A percentile compares a stretch with the other conserved stretches of the same genome.
These are phyloP conservation scores for Ophiosphaerella korrae DNA, from an alignment of 2,329 filamentous ascomycete genomes.

Conservation along the genomic window DNA sequence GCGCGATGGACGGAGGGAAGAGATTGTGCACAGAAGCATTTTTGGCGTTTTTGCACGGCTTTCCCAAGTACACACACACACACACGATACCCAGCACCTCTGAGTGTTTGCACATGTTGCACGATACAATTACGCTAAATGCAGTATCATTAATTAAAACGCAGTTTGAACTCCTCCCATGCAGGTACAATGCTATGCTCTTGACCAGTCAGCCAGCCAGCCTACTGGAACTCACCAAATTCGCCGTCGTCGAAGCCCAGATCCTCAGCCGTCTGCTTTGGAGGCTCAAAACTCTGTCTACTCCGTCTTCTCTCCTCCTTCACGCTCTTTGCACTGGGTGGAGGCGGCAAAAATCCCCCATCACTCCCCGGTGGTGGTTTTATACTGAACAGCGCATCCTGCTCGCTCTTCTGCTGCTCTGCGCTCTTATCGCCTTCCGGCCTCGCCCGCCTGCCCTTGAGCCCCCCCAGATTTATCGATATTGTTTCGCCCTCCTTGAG, in stretches of 20 bases:
- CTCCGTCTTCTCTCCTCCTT: slow-evolving; percentile 64
- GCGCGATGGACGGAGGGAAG: not conserved
- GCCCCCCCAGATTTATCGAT: slow-evolving; percentile 73
- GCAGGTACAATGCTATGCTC: slow-evolving; percentile 19
- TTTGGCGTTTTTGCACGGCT: slow-evolving; percentile 5
- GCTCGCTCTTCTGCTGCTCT: slow-evolving; percentile 45
- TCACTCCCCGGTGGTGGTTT: slow-evolving; percentile 66
- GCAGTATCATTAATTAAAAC: not conserved
- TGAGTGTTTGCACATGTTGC: not conserved
- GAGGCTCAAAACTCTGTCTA: slow-evolving; percentile 50
- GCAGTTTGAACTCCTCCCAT: slow-evolving; percentile 24
- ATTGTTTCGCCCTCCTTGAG: slow-evolving; percentile 91
- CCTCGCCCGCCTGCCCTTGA: slow-evolving; percentile 53
- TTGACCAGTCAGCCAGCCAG: slow-evolving; percentile 4
- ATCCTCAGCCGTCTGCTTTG: slow-evolving; percentile 57
- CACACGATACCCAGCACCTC: slow-evolving; percentile 12
- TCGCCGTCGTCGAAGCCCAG: slow-evolving; percentile 86
- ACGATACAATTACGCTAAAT: not conserved
- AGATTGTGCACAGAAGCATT: not conserved
- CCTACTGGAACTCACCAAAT: slow-evolving; percentile 77
- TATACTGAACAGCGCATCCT: slow-evolving; percentile 69
- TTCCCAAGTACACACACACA: not conserved
- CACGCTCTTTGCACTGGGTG: slow-evolving; percentile 66
- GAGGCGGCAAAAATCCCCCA: slow-evolving; percentile 66
- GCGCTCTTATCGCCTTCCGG: slow-evolving; percentile 48